Evolutionary conservation across 768 basidiomycete species (phyloP).

Genomic region (Auricularia heimuer): DNA sequence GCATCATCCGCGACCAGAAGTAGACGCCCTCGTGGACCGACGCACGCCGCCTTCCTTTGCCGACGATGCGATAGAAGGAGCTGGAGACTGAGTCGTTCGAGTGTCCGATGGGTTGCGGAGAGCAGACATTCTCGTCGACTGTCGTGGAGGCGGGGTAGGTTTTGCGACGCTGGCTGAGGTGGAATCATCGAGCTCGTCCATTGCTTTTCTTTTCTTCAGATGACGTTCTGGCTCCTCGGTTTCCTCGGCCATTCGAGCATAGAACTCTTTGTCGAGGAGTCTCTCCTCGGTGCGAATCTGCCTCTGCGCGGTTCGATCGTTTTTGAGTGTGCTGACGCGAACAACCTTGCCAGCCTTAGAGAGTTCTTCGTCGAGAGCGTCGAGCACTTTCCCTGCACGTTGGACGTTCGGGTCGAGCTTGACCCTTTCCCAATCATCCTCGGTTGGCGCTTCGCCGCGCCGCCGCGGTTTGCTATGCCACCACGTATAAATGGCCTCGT

Average conservation of each 20-base stretch:
- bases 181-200: not conserved
- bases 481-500: not conserved
- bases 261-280: not conserved
- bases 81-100: not conserved
- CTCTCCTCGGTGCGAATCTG: not conserved
- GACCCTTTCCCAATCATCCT: not conserved
- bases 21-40: not conserved
- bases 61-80: not conserved
- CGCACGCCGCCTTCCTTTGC: not conserved
- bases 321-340: not conserved
- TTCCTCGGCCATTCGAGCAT: not conserved
- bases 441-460: not conserved
- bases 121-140: not conserved
- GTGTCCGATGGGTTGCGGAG: not conserved
- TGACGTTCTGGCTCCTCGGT: not conserved
- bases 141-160: not conserved
- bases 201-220: not conserved
- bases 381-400: not conserved
- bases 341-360: not conserved
- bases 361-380: not conserved
- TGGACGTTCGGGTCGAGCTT: not conserved
- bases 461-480: not conserved
- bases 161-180: not conserved
- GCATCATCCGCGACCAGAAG: not conserved
- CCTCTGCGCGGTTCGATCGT: not conserved